Evolutionary conservation across 108 stramenopile genomes (phyloP), one percentile per base, ranked within the genome.

Genomic region (Nitzschia sp.): DNA sequence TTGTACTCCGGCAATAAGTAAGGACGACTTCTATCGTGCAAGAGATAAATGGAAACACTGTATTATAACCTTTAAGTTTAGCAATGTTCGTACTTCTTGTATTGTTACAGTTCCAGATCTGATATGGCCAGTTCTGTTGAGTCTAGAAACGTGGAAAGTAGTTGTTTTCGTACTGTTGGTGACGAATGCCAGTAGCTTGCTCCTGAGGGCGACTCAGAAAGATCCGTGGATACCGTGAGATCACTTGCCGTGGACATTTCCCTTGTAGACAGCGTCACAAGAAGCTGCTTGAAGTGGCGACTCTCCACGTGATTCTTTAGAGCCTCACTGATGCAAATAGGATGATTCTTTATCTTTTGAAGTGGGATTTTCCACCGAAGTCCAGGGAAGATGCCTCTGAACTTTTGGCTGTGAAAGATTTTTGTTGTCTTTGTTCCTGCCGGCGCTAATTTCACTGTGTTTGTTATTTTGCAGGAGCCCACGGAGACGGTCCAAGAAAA

Each of bases 221-320:
- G 15, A 25, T 60, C 59, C 16, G 28, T 29, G 6, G 45, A 46
- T 4, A 8, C 45, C 19, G 63, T 28, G 16, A 6, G 28, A 5
- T 36, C 46, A 22, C n/a, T 9, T 2, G 26, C 15, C 13, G 45
- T 48, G 11, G 28, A 35, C 45, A 63, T 63, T 48, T 63, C 63
- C 16, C 45, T 8, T 13, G 32, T 55, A 15, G 66, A 67, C 27
- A 67, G 36, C 3, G 45, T 19, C 4, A 25, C 27, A 5, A 67
- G 36, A 3, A 67, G 22, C 6, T 46, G 19, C 3, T 53, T 53
- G 36, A 67, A 67, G 33, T 55, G 32, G 2, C 23, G 52, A 25
- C 53, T 67, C 66, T 67, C 66, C 2, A 55, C 66, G 53, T 67
- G 66, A 28, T 54, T 53, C 46, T 67, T 67, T 15, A 67, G 38